Conservation (phyloP, 345 rosid species). For the Orychophragmus violaceus region DNA sequence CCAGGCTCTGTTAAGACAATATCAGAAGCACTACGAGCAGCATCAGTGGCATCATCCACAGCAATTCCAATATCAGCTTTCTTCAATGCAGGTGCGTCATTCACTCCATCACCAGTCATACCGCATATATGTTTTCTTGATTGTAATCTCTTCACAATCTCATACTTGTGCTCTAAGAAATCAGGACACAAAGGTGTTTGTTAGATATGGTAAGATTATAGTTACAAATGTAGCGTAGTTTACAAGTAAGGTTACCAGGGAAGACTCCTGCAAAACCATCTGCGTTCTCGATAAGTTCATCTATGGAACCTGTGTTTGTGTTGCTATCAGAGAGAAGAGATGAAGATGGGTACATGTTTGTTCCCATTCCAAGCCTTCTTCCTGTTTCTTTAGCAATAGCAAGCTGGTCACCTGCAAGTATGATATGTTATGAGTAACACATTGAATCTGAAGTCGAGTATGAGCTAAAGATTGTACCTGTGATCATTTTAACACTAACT, state of each 20-base stretch:
- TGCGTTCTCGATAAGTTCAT: conserved; percentile 39
- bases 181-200: neutral
- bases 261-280: conserved; percentile 70
- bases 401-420: conserved; percentile 47
- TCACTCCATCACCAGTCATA: conserved; percentile 66
- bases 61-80: conserved; percentile 67
- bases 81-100: conserved; percentile 60
- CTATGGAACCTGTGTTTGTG: conserved; percentile 30
- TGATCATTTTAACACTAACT: conserved; percentile 65
- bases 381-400: conserved; percentile 67
- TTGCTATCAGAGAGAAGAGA: conserved; percentile 35
- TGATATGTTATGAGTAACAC: neutral
- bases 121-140: conserved; percentile 48
- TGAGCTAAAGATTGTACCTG: conserved; percentile 29
- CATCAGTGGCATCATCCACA: conserved; percentile 62
- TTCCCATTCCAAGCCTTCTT: conserved; percentile 68
- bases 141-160: conserved; percentile 52
- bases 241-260: conserved; percentile 31
- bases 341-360: conserved; percentile 85
- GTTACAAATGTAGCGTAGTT: neutral
- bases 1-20: conserved; percentile 62
- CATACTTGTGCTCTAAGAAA: conserved; percentile 46
- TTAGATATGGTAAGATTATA: neutral
- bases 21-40: conserved; percentile 59
- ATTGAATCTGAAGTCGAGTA: neutral